phyloP scores from a whole-genome alignment of 805 yeast genomes.

The Kuraishia cidri region DNA sequence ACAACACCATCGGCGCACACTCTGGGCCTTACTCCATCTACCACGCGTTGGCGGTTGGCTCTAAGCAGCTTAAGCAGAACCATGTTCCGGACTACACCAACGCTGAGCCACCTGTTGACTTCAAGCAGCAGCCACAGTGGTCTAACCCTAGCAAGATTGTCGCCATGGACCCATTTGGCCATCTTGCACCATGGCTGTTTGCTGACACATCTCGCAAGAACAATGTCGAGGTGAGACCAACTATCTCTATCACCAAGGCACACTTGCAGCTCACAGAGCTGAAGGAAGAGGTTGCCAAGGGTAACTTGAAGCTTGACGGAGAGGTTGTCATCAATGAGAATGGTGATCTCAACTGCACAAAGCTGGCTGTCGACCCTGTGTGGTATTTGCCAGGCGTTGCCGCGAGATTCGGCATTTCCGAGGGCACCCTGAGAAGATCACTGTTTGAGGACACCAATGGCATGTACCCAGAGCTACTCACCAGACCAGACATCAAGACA shows the following conservation, averaged over 20 bases:
- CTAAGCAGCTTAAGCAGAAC: slow-evolving; percentile 41
- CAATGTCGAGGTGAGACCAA: slow-evolving; percentile 51
- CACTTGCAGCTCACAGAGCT: slow-evolving; percentile 52
- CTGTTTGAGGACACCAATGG: slow-evolving; percentile 65
- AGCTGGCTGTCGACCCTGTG: slow-evolving; percentile 63
- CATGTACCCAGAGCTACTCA: slow-evolving; percentile 59
- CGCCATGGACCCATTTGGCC: slow-evolving; percentile 61
- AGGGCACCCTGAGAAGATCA: slow-evolving; percentile 45
- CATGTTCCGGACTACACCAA: slow-evolving; percentile 54
- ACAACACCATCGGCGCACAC: slow-evolving; percentile 60
- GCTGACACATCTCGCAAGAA: slow-evolving; percentile 31
- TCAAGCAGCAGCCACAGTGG: slow-evolving; percentile 52
- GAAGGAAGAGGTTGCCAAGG: slow-evolving; percentile 43
- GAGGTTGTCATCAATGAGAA: slow-evolving; percentile 45
- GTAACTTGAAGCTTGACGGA: slow-evolving; percentile 51
- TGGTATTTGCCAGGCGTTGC: slow-evolving; percentile 70
- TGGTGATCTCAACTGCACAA: slow-evolving; percentile 56
- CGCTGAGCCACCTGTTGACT: slow-evolving; percentile 50
- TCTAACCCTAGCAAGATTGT: slow-evolving; percentile 45
- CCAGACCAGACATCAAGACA: slow-evolving; percentile 59
- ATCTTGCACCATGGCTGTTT: slow-evolving; percentile 53
- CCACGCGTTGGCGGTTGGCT: slow-evolving; percentile 59
- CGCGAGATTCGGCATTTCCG: slow-evolving; percentile 48
- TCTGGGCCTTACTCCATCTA: slow-evolving; percentile 56
- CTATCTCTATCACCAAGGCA: slow-evolving; percentile 61